Conservation (phyloP, 805 yeast genomes). For the Vanderwaltozyma yarrowii region DNA sequence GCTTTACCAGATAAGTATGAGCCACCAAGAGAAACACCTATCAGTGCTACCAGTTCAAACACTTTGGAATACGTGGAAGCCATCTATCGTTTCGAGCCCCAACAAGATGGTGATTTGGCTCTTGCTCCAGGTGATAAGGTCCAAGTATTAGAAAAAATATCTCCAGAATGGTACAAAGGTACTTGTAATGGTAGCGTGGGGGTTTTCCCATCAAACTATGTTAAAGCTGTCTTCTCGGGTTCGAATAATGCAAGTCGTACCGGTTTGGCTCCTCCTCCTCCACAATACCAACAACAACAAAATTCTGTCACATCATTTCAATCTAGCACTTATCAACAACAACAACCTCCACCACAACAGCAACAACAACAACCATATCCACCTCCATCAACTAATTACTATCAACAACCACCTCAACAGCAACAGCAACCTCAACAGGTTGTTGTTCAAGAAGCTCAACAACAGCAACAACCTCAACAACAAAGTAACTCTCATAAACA, state of each 20-base stretch:
- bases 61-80: constrained; percentile 46
- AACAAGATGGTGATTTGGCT: constrained; percentile 63
- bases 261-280: constrained; percentile 15
- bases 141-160: constrained; percentile 58
- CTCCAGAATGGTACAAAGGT: constrained; percentile 92
- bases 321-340: constrained; percentile 38
- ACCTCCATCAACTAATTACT: constrained; percentile 41
- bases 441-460: constrained; percentile 21
- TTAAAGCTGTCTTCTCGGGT: constrained; percentile 31
- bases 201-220: constrained; percentile 86
- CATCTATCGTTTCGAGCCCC: constrained; percentile 62
- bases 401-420: constrained; percentile 31
- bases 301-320: constrained; percentile 25
- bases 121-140: constrained; percentile 60
- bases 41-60: background rate
- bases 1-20: constrained; percentile 50
- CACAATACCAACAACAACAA: constrained; percentile 25
- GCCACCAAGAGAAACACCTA: constrained; percentile 15
- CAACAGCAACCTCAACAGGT: constrained; percentile 28
- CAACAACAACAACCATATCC: constrained; percentile 35
- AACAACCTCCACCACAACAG: constrained; percentile 28
- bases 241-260: constrained; percentile 5
- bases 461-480: constrained; percentile 23
- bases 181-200: constrained; percentile 50
- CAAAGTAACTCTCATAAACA: constrained; percentile 21